phyloP scores from a whole-genome alignment of 176 grass and related monocot species.

The Eleusine indica region DNA sequence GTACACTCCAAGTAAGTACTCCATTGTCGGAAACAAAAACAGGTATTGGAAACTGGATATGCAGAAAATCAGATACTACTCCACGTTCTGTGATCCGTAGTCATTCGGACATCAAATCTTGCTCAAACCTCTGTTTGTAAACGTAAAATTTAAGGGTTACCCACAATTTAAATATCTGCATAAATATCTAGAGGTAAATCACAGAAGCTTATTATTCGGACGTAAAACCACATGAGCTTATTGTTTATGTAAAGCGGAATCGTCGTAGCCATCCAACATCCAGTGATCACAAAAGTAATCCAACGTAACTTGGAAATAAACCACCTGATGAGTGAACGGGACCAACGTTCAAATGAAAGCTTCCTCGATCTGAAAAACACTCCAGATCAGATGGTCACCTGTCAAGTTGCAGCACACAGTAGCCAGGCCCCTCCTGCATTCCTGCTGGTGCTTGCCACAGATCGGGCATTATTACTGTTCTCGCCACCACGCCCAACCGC shows the following conservation, averaged over 20 bases:
- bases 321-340: background rate
- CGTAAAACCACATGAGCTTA: background rate
- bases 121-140: background rate
- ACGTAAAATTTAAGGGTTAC: background rate
- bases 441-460: background rate
- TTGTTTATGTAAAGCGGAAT: no score
- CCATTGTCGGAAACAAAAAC: background rate
- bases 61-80: no score
- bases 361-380: slow-evolving; percentile 23
- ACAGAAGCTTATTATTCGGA: background rate
- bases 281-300: background rate
- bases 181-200: background rate
- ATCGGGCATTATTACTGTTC: slow-evolving; percentile 5
- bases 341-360: background rate
- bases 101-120: background rate
- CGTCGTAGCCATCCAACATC: no score
- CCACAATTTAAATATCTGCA: background rate
- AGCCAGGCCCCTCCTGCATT: background rate
- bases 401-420: background rate
- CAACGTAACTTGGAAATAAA: background rate
- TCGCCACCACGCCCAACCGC: background rate
- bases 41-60: no score
- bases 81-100: no score
- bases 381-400: background rate
- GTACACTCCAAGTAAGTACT: background rate